Conservation (phyloP, 2,329 filamentous ascomycete species). For the Saccharata proteae region DNA sequence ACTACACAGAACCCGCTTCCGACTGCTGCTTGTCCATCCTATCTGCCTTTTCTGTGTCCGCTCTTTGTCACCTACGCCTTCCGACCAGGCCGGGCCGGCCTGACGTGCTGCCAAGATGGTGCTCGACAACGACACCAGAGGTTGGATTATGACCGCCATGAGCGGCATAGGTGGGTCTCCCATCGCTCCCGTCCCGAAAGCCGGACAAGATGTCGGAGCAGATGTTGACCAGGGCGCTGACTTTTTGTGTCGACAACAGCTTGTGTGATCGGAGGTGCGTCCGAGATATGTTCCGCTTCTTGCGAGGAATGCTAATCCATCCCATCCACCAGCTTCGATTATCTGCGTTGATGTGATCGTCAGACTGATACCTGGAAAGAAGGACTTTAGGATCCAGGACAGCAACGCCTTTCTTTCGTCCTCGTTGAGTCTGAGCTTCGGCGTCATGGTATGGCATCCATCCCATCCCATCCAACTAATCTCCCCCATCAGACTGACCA, state of each 20-base stretch:
- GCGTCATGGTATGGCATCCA: conserved; percentile 65
- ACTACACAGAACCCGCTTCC: too few relatives aligned
- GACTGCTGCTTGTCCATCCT: too few relatives aligned
- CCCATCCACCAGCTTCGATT: conserved; percentile 49
- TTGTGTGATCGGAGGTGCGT: conserved; percentile 24
- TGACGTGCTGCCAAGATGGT: too few relatives aligned
- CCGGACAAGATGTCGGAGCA: conserved; percentile 11
- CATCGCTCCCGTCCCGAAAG: conserved; percentile 7
- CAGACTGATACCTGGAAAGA: conserved; percentile 58
- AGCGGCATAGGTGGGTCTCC: conserved; percentile 57
- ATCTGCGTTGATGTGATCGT: conserved; percentile 78
- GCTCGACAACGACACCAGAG: conserved; percentile 54
- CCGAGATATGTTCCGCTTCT: conserved; percentile 5
- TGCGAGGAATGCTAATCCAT: conserved; percentile 2
- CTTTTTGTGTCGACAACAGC: conserved; percentile 13
- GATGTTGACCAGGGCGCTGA: not conserved
- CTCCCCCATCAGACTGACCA: conserved; percentile 1
- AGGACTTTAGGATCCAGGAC: conserved; percentile 74
- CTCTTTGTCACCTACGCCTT: too few relatives aligned
- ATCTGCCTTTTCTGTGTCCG: too few relatives aligned
- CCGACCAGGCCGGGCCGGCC: too few relatives aligned
- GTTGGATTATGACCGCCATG: conserved; percentile 80
- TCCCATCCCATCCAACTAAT: conserved; percentile 12
- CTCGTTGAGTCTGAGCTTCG: conserved; percentile 85
- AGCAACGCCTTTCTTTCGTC: conserved; percentile 79